Evolutionary conservation across 75 land plant genomes (phyloP).

Genomic region (Cryptomeria japonica): DNA sequence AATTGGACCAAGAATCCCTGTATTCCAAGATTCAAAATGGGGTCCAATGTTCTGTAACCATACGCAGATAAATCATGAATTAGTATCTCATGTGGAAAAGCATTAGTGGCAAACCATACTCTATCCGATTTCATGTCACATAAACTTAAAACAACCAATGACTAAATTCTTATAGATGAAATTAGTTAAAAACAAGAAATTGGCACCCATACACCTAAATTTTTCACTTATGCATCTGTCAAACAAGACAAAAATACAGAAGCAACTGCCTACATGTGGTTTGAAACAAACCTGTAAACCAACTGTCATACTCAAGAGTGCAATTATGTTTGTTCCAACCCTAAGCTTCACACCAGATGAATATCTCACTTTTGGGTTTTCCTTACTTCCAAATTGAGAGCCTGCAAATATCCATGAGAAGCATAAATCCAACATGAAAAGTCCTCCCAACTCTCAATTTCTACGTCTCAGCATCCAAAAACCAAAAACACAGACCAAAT

Average conservation of each 20-base stretch:
- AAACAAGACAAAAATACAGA: neutral
- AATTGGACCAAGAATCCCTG: slow-evolving; percentile 70
- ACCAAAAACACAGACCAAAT: neutral
- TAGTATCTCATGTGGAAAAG: neutral
- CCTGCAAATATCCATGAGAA: slow-evolving; percentile 1
- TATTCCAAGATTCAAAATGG: slow-evolving; percentile 73
- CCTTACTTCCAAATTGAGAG: neutral
- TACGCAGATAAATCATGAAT: neutral
- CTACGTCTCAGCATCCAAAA: neutral
- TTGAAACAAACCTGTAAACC: slow-evolving; percentile 38
- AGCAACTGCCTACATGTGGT: neutral
- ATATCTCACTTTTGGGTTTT: slow-evolving; percentile 14
- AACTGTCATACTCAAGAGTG: slow-evolving; percentile 37
- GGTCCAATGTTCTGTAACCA: slow-evolving; percentile 63
- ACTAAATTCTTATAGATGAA: neutral
- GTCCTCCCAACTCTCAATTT: neutral
- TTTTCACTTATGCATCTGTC: neutral
- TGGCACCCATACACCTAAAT: neutral
- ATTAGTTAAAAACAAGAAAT: neutral
- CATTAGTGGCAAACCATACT: neutral
- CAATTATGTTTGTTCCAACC: slow-evolving; percentile 28
- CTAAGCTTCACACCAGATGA: slow-evolving; percentile 19
- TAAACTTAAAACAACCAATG: neutral
- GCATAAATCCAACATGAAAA: neutral
- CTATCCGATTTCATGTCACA: neutral